A percentile compares a stretch with the other conserved stretches of the same genome.
Conservation (phyloP, 2,329 filamentous ascomycete genomes). For the Albophoma yamanashiensis region DNA sequence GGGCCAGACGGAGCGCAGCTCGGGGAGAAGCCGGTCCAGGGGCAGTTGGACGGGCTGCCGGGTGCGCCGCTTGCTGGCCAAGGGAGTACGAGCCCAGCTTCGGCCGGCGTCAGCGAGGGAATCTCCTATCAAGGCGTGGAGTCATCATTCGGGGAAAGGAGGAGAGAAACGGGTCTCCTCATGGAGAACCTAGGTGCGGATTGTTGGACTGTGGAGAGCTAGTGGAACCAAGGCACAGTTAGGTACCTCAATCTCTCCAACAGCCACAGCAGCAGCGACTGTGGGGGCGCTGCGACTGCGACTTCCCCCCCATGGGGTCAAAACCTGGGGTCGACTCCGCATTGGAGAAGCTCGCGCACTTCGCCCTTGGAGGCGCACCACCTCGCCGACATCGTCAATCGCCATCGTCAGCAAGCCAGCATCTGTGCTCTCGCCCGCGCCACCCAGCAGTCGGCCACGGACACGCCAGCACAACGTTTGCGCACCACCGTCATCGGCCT, state of each 20-base stretch:
- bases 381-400: neutral
- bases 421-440: neutral
- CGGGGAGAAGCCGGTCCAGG: neutral
- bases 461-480: neutral
- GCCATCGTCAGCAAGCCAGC: neutral
- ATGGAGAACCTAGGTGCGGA: neutral
- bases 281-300: constrained; percentile 1
- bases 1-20: neutral
- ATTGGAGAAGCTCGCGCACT: constrained; percentile 20
- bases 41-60: neutral
- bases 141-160: neutral
- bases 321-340: constrained; percentile 23
- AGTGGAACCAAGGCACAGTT: too few relatives aligned
- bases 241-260: neutral
- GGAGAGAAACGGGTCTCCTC: neutral
- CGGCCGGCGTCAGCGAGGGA: neutral
- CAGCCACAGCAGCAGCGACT: neutral
- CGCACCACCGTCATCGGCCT: neutral
- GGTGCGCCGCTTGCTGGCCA: neutral
- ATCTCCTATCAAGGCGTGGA: neutral
- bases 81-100: neutral
- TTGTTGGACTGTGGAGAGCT: neutral
- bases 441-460: neutral
- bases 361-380: neutral
- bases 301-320: constrained; percentile 5